These are phyloP conservation scores for Penicillium cosmopolitanum DNA, from an alignment of 495 filamentous ascomycete genomes.

Conservation along the genomic window DNA sequence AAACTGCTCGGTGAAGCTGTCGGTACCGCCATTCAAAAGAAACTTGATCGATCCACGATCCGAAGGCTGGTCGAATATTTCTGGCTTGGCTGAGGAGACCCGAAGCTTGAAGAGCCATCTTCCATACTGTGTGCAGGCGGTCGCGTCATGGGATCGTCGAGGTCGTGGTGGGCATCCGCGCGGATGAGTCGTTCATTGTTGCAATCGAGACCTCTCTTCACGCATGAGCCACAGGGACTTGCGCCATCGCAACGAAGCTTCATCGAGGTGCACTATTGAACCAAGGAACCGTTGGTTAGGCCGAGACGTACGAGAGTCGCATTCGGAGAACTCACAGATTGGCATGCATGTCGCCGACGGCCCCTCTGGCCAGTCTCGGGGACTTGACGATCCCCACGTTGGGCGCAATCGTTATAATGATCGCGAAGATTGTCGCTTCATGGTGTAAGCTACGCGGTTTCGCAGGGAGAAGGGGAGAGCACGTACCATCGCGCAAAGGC, in stretches of 20 bases:
- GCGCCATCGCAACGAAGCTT: constrained; percentile 55
- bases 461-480: not conserved
- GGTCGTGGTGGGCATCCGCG: constrained; percentile 9
- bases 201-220: constrained; percentile 47
- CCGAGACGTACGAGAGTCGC: not conserved
- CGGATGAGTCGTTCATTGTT: constrained; percentile 39
- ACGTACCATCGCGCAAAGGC: constrained; percentile 52
- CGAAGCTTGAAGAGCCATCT: constrained; percentile 11
- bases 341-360: constrained; percentile 50
- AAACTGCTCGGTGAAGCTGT: constrained; percentile 50
- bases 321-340: constrained; percentile 37
- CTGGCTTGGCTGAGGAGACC: constrained; percentile 23
- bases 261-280: constrained; percentile 51
- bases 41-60: constrained; percentile 54
- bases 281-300: not conserved
- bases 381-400: constrained; percentile 46
- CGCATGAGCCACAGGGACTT: constrained; percentile 51
- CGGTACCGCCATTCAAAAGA: constrained; percentile 49
- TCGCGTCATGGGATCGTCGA: constrained; percentile 24
- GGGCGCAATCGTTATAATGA: constrained; percentile 47
- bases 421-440: constrained; percentile 51
- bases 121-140: not conserved
- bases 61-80: constrained; percentile 34
- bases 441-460: not conserved
- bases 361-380: constrained; percentile 52